A percentile compares a stretch with the other conserved stretches of the same genome.
Evolutionary conservation across 2,329 filamentous ascomycete genomes (phyloP).

Genomic region (Colletotrichum viniferum): DNA sequence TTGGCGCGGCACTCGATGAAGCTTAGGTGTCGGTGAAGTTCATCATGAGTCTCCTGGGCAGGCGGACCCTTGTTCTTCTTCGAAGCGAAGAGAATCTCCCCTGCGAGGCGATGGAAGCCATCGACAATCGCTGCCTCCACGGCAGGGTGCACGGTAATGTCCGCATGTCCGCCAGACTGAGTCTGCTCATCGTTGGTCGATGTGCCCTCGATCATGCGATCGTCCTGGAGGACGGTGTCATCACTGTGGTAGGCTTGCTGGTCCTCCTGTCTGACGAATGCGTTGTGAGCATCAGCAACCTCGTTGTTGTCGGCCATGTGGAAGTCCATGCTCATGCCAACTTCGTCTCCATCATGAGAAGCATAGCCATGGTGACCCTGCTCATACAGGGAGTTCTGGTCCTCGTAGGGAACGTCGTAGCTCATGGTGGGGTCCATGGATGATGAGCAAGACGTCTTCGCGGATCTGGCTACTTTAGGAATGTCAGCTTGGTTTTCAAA

Average conservation of each 20-base stretch:
- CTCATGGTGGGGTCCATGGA: neutral
- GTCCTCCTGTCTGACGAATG: neutral
- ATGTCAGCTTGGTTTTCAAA: neutral
- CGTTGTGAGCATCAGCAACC: neutral
- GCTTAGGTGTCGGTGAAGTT: no score
- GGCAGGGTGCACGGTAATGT: no score
- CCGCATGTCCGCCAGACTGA: no score
- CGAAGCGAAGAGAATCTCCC: neutral
- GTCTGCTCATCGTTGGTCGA: neutral
- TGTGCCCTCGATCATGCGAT: fast-evolving
- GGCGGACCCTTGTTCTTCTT: neutral
- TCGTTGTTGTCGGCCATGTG: neutral
- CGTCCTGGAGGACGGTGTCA: neutral
- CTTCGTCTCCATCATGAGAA: neutral
- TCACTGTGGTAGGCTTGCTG: fast-evolving
- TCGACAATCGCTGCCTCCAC: neutral
- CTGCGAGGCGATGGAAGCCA: neutral
- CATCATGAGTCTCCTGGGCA: no score
- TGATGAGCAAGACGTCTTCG: neutral
- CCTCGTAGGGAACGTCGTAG: neutral
- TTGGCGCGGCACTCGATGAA: fast-evolving
- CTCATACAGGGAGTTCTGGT: neutral
- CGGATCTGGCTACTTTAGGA: neutral
- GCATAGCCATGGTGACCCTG: neutral
- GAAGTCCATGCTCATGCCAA: neutral